These are phyloP conservation scores for Calocybe indica DNA, from an alignment of 768 basidiomycete genomes.

Conservation along the genomic window DNA sequence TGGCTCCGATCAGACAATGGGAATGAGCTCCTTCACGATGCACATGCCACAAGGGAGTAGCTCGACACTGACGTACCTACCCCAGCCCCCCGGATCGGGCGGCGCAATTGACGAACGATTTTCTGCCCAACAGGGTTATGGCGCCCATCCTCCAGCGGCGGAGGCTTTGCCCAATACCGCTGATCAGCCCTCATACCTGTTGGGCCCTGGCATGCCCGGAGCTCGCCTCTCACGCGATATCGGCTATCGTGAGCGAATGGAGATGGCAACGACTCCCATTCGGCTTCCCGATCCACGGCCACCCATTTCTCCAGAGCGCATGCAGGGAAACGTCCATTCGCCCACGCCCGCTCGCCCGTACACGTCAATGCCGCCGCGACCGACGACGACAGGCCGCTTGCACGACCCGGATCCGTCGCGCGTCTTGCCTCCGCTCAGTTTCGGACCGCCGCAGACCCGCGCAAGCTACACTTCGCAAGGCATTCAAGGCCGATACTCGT, in stretches of 20 bases:
- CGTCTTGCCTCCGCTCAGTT: constrained; percentile 28
- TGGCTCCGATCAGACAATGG: constrained; percentile 25
- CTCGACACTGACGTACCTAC: constrained; percentile 4
- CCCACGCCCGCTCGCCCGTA: constrained; percentile 18
- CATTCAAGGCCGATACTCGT: background rate
- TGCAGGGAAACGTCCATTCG: constrained; percentile 6
- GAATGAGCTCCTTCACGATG: constrained; percentile 10
- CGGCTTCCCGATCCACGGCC: constrained; percentile 5
- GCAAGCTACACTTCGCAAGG: constrained; percentile 5
- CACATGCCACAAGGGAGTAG: constrained; percentile 6
- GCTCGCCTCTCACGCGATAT: constrained; percentile 12
- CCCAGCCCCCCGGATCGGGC: background rate
- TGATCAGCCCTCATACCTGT: constrained; percentile 28
- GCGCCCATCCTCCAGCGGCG: constrained; percentile 6
- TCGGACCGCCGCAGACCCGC: constrained; percentile 11
- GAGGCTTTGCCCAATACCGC: constrained; percentile 5
- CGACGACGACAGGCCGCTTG: constrained; percentile 13
- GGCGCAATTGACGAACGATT: background rate
- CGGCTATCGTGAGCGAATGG: constrained; percentile 1
- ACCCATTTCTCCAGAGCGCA: background rate
- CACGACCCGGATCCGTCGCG: constrained; percentile 23
- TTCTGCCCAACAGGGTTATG: background rate
- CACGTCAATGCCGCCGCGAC: constrained; percentile 13
- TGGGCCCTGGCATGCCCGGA: constrained; percentile 54
- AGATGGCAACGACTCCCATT: constrained; percentile 4